Conservation (phyloP, 352 stramenopile species). For the Globisporangium middletonii region DNA sequence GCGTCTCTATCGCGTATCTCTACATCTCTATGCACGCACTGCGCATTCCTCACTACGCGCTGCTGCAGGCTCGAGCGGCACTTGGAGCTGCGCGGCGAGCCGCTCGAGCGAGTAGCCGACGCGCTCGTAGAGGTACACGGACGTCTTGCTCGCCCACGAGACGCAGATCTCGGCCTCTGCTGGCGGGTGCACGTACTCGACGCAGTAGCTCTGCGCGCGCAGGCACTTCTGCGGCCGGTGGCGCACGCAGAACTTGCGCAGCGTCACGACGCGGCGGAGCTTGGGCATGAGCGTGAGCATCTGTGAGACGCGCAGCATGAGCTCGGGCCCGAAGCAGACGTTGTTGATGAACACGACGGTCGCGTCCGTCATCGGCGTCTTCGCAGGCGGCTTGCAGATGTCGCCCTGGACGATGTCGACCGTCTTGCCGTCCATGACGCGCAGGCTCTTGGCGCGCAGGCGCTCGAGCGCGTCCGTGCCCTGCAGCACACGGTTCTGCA, state of each 20-base stretch:
- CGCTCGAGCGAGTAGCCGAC: conserved; percentile 37
- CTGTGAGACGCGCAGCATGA: conserved; percentile 69
- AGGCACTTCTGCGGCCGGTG: conserved; percentile 60
- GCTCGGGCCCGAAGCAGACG: conserved; percentile 68
- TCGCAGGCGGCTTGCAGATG: conserved; percentile 53
- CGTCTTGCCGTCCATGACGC: conserved; percentile 40
- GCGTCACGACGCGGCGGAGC: conserved; percentile 58
- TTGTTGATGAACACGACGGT: conserved; percentile 88
- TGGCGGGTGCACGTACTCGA: conserved; percentile 67
- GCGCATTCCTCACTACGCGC: not conserved
- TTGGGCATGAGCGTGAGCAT: conserved; percentile 59
- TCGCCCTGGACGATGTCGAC: conserved; percentile 67
- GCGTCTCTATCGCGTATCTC: not conserved
- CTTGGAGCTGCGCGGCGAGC: conserved; percentile 29
- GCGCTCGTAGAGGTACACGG: conserved; percentile 68
- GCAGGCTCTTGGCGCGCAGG: conserved; percentile 29
- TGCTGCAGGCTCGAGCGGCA: not conserved
- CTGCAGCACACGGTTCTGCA: conserved; percentile 75
- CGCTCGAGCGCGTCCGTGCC: conserved; percentile 49
- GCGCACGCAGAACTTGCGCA: conserved; percentile 78
- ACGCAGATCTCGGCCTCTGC: conserved; percentile 63
- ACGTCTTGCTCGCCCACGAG: conserved; percentile 75
- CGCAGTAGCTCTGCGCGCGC: conserved; percentile 46
- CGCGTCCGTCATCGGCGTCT: conserved; percentile 54
- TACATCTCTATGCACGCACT: not conserved